These are phyloP conservation scores for Ophiostoma tasmaniense DNA, from an alignment of 2,329 filamentous ascomycete species.

Conservation along the genomic window DNA sequence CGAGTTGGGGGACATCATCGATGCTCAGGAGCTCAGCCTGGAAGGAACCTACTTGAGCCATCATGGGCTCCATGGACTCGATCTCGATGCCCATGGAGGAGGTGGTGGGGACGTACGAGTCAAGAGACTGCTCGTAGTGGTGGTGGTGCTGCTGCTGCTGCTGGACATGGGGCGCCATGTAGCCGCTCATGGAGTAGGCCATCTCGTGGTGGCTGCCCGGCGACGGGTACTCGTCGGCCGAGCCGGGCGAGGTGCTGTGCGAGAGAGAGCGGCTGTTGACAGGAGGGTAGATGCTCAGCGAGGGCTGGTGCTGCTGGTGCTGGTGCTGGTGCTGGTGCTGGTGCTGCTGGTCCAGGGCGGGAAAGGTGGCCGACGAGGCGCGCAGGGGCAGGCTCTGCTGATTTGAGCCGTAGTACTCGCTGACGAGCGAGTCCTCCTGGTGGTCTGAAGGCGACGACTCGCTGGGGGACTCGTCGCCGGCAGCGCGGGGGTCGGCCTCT, in stretches of 20 bases:
- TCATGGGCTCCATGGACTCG: constrained; percentile 11
- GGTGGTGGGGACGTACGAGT: neutral
- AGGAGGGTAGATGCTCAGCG: constrained; percentile 6
- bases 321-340: neutral
- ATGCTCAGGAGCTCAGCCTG: constrained; percentile 18
- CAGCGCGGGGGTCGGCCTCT: constrained; percentile 39
- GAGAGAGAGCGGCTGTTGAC: neutral
- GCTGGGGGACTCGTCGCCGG: constrained; percentile 30
- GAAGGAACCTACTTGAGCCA: constrained; percentile 18
- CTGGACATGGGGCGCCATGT: neutral
- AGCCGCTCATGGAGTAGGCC: neutral
- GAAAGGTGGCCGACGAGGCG: constrained; percentile 32
- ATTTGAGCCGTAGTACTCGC: constrained; percentile 28
- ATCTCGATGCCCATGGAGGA: constrained; percentile 14
- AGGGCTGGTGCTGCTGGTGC: constrained; percentile 13
- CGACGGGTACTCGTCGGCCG: constrained; percentile 22
- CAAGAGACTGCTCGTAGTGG: neutral
- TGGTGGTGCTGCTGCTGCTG: neutral
- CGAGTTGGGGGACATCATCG: constrained; percentile 11
- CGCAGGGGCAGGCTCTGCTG: constrained; percentile 29
- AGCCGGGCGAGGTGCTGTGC: constrained; percentile 14
- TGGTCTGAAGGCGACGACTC: constrained; percentile 29
- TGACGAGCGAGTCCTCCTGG: constrained; percentile 23
- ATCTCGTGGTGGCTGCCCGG: constrained; percentile 11
- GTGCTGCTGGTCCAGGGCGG: constrained; percentile 17